phyloP scores from a whole-genome alignment of 129 eudicot genomes.

The Ambrosia artemisiifolia region DNA sequence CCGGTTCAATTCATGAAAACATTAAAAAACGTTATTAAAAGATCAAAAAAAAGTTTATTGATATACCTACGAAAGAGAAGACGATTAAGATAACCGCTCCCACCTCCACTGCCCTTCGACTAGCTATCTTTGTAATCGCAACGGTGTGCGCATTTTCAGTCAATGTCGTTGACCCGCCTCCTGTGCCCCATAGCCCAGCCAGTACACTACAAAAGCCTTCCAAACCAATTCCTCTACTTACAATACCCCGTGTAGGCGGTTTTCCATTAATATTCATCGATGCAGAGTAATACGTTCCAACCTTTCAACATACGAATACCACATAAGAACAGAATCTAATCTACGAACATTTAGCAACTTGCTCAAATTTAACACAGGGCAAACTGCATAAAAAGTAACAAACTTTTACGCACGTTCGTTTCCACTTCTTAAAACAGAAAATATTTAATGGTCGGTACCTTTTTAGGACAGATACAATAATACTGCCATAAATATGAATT shows the following conservation, averaged over 20 bases:
- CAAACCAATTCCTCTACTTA: constrained; percentile 91
- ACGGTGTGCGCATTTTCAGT: constrained; percentile 84
- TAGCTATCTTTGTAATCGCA: constrained; percentile 67
- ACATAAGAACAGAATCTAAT: constrained; percentile 9
- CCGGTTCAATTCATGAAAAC: background rate
- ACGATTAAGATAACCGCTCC: constrained; percentile 79
- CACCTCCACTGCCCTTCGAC: constrained; percentile 61
- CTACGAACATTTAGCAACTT: background rate
- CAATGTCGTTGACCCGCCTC: constrained; percentile 89
- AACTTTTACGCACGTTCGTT: no score
- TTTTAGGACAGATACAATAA: no score
- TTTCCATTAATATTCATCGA: constrained; percentile 55
- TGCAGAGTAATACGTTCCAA: constrained; percentile 80
- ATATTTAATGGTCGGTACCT: no score
- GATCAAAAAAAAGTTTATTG: background rate
- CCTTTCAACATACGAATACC: constrained; percentile 34
- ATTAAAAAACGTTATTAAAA: background rate
- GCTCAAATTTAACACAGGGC: background rate
- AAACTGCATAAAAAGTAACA: background rate
- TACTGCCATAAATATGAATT: background rate
- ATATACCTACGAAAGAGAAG: constrained; percentile 81
- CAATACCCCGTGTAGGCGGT: constrained; percentile 85
- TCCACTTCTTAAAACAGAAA: no score
- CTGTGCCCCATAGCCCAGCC: constrained; percentile 98
- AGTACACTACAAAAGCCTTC: constrained; percentile 93